Percentiles rank a stretch among this genome's conserved stretches.
Evolutionary conservation across 768 basidiomycete species (phyloP).

Genomic region (Rhodocollybia butyracea): DNA sequence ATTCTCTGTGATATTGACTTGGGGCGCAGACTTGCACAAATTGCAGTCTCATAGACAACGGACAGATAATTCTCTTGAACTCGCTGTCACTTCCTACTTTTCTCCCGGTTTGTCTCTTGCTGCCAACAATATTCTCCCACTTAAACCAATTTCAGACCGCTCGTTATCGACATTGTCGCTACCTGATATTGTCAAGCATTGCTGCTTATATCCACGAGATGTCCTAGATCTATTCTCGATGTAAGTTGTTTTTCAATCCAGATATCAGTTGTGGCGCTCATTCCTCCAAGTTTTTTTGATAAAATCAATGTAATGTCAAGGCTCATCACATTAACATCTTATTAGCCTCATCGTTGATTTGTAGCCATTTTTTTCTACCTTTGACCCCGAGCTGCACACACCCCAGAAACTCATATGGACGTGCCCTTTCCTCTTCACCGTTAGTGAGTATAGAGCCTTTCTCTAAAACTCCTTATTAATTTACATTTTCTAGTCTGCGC

Average conservation of each 20-base stretch:
- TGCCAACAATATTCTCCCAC: conserved; percentile 3
- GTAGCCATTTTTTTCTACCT: conserved; percentile 55
- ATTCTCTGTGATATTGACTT: background rate
- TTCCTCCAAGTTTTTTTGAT: conserved; percentile 42
- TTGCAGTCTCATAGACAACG: background rate
- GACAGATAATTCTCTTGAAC: conserved; percentile 27
- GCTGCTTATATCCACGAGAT: conserved; percentile 47
- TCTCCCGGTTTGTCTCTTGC: conserved; percentile 25
- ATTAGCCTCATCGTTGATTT: conserved; percentile 10
- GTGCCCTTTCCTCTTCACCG: conserved; percentile 58
- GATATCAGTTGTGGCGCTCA: background rate
- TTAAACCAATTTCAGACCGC: conserved; percentile 2
- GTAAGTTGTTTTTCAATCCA: conserved; percentile 29
- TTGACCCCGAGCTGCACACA: conserved; percentile 55
- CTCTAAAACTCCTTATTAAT: background rate
- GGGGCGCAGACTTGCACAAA: background rate
- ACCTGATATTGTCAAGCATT: conserved; percentile 47
- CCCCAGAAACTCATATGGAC: conserved; percentile 50
- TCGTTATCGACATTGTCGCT: conserved; percentile 17
- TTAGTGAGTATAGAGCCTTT: conserved; percentile 38
- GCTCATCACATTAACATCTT: background rate
- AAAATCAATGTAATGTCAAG: conserved; percentile 42
- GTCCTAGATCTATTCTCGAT: conserved; percentile 49
- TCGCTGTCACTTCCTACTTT: conserved; percentile 32
- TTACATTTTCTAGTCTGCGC: conserved; percentile 52